Evolutionary conservation across 441 rosid species (phyloP).

Genomic region (Populus tomentosa): DNA sequence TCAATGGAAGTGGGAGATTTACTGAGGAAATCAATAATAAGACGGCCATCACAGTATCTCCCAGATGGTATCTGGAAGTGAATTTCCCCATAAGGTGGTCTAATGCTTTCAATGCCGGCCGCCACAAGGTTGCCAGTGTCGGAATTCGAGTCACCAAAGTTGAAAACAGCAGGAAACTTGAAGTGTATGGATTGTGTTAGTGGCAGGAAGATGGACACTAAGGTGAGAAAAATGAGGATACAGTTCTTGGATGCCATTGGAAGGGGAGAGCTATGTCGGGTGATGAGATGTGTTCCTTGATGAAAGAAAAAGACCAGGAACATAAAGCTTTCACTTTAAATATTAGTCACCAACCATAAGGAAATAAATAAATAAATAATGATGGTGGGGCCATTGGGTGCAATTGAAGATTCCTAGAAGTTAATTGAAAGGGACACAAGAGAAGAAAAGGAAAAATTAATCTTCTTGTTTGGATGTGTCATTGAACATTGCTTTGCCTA

Average conservation of each 20-base stretch:
- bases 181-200: conserved; percentile 37
- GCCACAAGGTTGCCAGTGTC: conserved; percentile 49
- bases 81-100: conserved; percentile 35
- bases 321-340: conserved; percentile 13
- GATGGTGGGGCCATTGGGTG: conserved; percentile 28
- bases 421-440: conserved; percentile 10
- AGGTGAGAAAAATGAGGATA: conserved; percentile 22
- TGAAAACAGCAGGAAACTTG: conserved; percentile 43
- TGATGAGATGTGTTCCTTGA: neutral
- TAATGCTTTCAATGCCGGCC: conserved; percentile 32
- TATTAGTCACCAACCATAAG: conserved; percentile 30
- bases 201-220: conserved; percentile 33
- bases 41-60: conserved; percentile 45
- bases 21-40: conserved; percentile 55
- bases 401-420: conserved; percentile 24
- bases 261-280: neutral
- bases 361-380: neutral
- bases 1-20: conserved; percentile 11
- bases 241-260: conserved; percentile 35
- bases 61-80: conserved; percentile 40
- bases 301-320: neutral
- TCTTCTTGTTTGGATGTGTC: neutral
- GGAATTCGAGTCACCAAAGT: conserved; percentile 54
- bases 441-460: neutral
- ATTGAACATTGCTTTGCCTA: neutral